Evolutionary conservation across 2,329 filamentous ascomycete species (phyloP), one percentile per base, ranked within the genome.

Genomic region (Aureobasidium subglaciale): DNA sequence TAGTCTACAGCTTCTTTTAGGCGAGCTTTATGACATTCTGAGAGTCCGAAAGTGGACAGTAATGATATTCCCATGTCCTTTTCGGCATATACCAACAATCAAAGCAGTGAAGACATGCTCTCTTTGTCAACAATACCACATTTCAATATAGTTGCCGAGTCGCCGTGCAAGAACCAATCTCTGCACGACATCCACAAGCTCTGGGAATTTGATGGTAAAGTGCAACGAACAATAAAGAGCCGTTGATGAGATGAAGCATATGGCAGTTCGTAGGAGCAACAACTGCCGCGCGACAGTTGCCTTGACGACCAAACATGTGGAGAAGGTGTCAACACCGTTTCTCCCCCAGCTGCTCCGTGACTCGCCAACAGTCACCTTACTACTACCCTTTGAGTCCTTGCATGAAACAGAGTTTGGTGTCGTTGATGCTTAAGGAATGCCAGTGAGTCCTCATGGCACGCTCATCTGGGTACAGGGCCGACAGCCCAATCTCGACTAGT

Each of bases 311-410:
- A n/a, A n/a, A 25, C 29, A 48, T n/a, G 29, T 13, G 32, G 46
- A 34, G 34, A 22, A 27, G 32, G 4, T 38, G 46, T 38, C n/a
- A 34, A 38, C 46, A 50, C 37, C 22, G 32, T 50, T 50, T 29
- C 32, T 50, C 34, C 46, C 32, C 46, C 32, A 50, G 46, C n/a
- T n/a, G n/a, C 46, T 50, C 32, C 46, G 32, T 38, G 34, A 50
- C 32, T 38, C 22, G 46, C 34, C 20, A 38, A 15, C n/a, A 50
- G 22, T 9, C 27, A 32, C 46, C 24, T 38, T 38, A 30, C 29
- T 25, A 16, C 13, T 8, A 13, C 6, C 15, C 32, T n/a, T n/a
- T n/a, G n/a, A n/a, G n/a, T n/a, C 42, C 13, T 16, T 34, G 42
- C 16, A 18, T 3, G 13, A 29, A 50, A 37, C 15, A 50, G 7